Evolutionary conservation across 139 green algal species (phyloP), one percentile per base, ranked within the genome.

Genomic region (Micractinium conductrix): DNA sequence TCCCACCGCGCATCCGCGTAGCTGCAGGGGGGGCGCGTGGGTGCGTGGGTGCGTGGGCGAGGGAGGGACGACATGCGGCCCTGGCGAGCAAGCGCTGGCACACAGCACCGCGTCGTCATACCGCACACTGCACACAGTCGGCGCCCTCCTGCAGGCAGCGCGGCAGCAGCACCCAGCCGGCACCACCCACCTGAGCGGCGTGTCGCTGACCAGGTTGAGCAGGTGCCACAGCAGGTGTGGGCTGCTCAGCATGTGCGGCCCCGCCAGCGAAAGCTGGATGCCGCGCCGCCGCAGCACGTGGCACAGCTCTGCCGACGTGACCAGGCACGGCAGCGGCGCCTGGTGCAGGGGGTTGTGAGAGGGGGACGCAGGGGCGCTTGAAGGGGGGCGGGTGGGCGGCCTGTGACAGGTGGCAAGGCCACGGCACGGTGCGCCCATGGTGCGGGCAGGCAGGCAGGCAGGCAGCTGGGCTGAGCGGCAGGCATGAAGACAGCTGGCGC

Each of bases 241-340:
- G 58, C 62, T 82, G 38, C 38, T 55, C 21, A 82, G 37, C 38
- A 82, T 22, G 55, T n/a, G 21, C 26, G 21, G 10, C 8, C 76
- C 76, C 0, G 76, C 76, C 38, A 71, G 63, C 58, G 48, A 24
- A 30, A 82, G 76, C 26, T 60, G 76, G 21, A 82, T 38, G 76
- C 76, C 76, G 3, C 76, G 58, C 19, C 76, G 55, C 19, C 55
- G 55, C 55, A 82, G 30, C 0, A 37, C 40, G 38, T 43, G 58
- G 4, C 4, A 28, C 9, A 82, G 76, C 76, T 82, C 76, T 4
- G 42, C 58, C 1, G 76, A 82, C 1, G 76, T 82, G 22, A 40
- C 76, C 40, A 73, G 40, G 37, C 76, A 55, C 9, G 76, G 58
- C 58, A 82, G 58, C 10, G 19, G 38, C 28, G 58, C 55, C 76